Evolutionary conservation across 179 eudicot genomes (phyloP).

Genomic region (Heliamphora ciliata): DNA sequence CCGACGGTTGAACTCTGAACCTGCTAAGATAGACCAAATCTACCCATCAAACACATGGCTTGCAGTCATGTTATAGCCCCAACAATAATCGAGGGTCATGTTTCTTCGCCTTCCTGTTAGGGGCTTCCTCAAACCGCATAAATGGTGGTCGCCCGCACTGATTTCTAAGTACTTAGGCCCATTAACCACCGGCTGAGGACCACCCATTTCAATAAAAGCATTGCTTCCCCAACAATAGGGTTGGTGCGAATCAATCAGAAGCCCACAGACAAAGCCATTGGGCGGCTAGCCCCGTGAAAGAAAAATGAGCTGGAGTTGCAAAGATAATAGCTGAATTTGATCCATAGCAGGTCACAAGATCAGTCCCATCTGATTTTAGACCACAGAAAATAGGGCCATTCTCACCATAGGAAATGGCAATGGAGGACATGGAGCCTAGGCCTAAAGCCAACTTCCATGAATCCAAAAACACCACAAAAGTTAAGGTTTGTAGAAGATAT

Average conservation of each 20-base stretch:
- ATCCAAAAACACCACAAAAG: constrained; percentile 32
- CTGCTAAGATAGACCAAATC: constrained; percentile 66
- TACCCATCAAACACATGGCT: constrained; percentile 54
- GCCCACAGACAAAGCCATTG: constrained; percentile 84
- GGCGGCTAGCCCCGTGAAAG: constrained; percentile 60
- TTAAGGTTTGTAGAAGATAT: constrained; percentile 26
- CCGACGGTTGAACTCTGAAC: constrained; percentile 80
- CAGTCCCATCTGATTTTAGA: constrained; percentile 78
- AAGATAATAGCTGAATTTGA: constrained; percentile 54
- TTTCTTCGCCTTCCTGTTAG: constrained; percentile 47
- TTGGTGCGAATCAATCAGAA: constrained; percentile 43
- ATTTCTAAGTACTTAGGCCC: constrained; percentile 67
- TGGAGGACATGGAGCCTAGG: constrained; percentile 76
- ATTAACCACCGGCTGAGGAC: constrained; percentile 47
- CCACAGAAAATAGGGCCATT: constrained; percentile 83
- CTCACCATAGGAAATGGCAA: constrained; percentile 87
- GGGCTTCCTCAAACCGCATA: constrained; percentile 72
- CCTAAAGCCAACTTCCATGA: constrained; percentile 39
- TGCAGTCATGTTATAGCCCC: constrained; percentile 93
- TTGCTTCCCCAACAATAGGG: constrained; percentile 95
- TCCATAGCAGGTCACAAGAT: constrained; percentile 68
- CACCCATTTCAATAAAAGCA: constrained; percentile 55
- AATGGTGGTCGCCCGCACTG: constrained; percentile 93
- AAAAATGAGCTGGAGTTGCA: constrained; percentile 46
- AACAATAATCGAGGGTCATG: constrained; percentile 70